Evolutionary conservation across 176 grass and related monocot genomes (phyloP), one percentile per base, ranked within the genome.

Genomic region (Dendrocalamus sinicus): DNA sequence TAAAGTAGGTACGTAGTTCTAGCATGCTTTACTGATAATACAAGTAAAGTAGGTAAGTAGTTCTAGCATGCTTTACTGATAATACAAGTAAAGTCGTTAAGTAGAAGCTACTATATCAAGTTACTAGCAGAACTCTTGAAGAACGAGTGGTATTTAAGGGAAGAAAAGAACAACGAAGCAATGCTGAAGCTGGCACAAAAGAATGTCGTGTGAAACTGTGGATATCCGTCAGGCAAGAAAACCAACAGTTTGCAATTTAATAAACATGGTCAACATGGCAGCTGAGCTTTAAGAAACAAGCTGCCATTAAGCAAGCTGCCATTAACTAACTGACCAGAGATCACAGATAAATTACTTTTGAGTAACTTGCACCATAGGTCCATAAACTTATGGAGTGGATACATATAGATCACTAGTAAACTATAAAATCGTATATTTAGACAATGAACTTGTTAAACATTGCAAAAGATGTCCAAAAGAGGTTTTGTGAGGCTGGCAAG

Each of bases 171-270:
- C 1, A 60, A 60, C 3, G 47, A 62, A 47, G 32, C 46, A 52
- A 44, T 57, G 5, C 10, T n/a, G 16, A 43, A 26, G 67, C 23
- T 72, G 84, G 62, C 54, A 50, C 4, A 17, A 48, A 26, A 44
- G 44, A 53, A 43, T 73, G n/a, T 22, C 45, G n/a, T 8, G 22
- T 26, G 30, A 6, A 79, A 22, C 54, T 72, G 28, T 32, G 43
- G 68, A 72, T 62, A 70, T 61, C 53, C 76, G 28, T 52, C 30
- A 12, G 15, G 44, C 30, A 53, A 28, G 76, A 40, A 71, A 80
- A 26, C 60, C 22, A 72, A 44, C 30, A 73, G 8, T 41, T 67
- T 43, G 32, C 32, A 30, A 63, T 55, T 37, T 17, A 43, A 43
- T 7, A 81, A 35, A 54, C 9, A 80, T 30, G 43, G 44, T 65